phyloP scores from a whole-genome alignment of 2,329 filamentous ascomycete species.

The Tympanopsis confertula region DNA sequence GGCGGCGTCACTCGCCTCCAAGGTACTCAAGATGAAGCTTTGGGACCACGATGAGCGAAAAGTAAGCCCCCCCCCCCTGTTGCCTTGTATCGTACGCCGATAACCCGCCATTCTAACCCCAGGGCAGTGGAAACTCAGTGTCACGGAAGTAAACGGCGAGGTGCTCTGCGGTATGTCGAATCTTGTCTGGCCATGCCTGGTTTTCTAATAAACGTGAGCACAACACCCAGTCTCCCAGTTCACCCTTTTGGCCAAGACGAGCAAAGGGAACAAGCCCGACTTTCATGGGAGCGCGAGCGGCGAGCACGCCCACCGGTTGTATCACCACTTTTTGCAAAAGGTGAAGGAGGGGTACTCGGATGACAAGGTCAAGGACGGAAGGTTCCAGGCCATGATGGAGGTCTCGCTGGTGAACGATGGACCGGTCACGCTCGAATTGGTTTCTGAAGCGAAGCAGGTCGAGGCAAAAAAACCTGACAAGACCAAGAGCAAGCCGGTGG shows the following conservation, averaged over 20 bases:
- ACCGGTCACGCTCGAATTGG: constrained; percentile 32
- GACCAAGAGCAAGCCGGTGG: too few relatives aligned
- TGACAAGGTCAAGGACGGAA: constrained; percentile 80
- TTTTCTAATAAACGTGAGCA: constrained; percentile 2
- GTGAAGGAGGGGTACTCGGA: constrained; percentile 60
- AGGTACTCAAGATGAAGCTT: constrained; percentile 79
- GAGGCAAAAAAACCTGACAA: too few relatives aligned
- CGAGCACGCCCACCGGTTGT: constrained; percentile 68
- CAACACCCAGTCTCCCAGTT: constrained; percentile 74
- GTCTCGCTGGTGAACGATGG: constrained; percentile 84
- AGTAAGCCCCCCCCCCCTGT: background rate
- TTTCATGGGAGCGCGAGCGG: constrained; percentile 80
- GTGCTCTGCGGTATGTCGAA: constrained; percentile 70
- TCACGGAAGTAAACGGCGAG: constrained; percentile 80
- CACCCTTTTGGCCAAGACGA: constrained; percentile 79
- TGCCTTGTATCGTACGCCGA: background rate
- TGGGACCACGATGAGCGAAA: constrained; percentile 64
- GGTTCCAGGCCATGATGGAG: constrained; percentile 99
- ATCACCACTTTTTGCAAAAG: constrained; percentile 71
- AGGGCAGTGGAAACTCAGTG: constrained; percentile 74
- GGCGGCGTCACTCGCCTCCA: constrained; percentile 69
- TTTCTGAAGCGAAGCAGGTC: background rate
- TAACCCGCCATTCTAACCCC: background rate
- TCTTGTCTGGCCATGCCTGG: background rate
- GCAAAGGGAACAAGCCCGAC: constrained; percentile 88